Base-by-base conservation (phyloP, 2,329 filamentous ascomycete genomes). In the Clonostachys solani region DNA sequence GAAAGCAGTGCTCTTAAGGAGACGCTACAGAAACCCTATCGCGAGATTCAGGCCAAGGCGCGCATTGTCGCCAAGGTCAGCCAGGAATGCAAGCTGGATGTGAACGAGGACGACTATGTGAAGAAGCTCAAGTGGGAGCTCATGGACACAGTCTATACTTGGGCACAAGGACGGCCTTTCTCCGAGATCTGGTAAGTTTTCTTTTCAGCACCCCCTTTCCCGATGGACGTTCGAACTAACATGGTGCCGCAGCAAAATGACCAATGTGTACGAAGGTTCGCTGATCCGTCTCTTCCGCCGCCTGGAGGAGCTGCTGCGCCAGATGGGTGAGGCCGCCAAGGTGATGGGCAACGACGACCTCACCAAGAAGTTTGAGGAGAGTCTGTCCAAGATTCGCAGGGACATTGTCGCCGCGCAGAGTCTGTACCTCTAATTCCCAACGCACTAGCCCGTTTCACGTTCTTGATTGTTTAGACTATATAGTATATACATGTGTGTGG, bases 261-360 rank as follows among this genome's bases (percentile, higher is more conserved):
- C 94, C 29, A 92, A 96, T 59, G 89, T 92, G 29, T 99, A 96
- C 68, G 94, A 99, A 72, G 94, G 94, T 50, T 96, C 90, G 49
- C 74, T 99, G 51, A 97, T 99, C 58, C 90, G 94, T 43, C 83
- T 96, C 37, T 99, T 99, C 82, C 87, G 94, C 47, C 88, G 94
- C 17, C 77, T 99, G 33, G 94, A 99, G 68, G 94, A 99, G 70
- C 77, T 96, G 49, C 75, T 99, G 35, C 83, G 94, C 55, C 94
- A 99, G 68, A 95, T 97, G 80, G 92, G 87, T 15, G 89, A 97
- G 70, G 94, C 92, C 19, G 83, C 89, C 54, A 97, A 96, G 72
- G 92, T 96, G 52, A 99, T 99, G 94, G 94, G 94, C 59, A 96
- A 88, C 64, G 90, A 95, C 50, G 94, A 97, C 60, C 74, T 99